Evolutionary conservation across 2,329 filamentous ascomycete genomes (phyloP), one percentile per base, ranked within the genome.

Genomic region (Trichoderma atroviride): DNA sequence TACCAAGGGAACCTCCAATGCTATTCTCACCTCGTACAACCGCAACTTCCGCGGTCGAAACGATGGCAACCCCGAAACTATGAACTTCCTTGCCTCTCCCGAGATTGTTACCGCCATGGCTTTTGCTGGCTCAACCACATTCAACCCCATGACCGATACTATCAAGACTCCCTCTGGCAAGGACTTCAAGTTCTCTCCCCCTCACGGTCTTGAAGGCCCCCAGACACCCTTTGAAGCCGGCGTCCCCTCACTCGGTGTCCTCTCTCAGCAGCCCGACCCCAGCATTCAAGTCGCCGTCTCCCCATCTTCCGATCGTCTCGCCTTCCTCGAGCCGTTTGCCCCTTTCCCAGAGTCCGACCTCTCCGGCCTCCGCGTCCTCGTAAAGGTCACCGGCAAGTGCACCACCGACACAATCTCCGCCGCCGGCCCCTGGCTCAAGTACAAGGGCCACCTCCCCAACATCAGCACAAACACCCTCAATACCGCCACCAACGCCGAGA

Each of bases 341-440:
- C 85, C 93, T 4, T 99, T 97, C 83, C 94, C 95, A 14, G 74
- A 83, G 56, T 82, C 84, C 2, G 94, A 99, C 66, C 87, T 98
- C 35, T 83, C 86, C 53, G 89, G 88, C 33, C 88, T 99, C 59
- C 90, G 90, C 63, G 94, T 99, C 22, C 90, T 99, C 19, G 95
- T 97, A 85, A 98, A 98, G 83, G 92, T 98, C 73, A 92, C 94
- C 72, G 96, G 96, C 73, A 97, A 99, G 83, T 99, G 96, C 86
- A 99, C 96, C 69, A 99, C 96, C 55, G 96, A 99, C 82, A 98
- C 96, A 75, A 99, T 99, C 81, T 98, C 94, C 47, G 95, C 95
- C 40, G 95, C 95, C 0, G 95, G 95, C 6, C 95, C 95, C 19
- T 98, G 95, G 95, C 88, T 99, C 74, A 98, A 98, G 83, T 99